Evolutionary conservation across 2,329 filamentous ascomycete species (phyloP).

Genomic region (Penicillium digitatum): DNA sequence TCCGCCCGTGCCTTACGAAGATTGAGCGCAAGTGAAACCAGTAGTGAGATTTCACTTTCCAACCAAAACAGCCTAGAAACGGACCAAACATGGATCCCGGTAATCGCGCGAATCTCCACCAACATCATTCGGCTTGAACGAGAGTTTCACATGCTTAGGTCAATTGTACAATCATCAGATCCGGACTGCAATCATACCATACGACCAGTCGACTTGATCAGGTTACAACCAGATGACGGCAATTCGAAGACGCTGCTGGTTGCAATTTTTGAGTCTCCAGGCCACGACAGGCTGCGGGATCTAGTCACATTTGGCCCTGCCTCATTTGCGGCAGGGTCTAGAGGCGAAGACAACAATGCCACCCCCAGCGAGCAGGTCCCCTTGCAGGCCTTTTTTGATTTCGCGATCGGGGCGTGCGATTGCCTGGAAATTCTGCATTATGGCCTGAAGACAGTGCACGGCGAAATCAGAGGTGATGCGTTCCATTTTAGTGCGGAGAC

Average conservation of each 20-base stretch:
- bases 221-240: constrained; percentile 63
- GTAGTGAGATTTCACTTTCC: constrained; percentile 43
- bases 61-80: constrained; percentile 21
- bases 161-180: constrained; percentile 66
- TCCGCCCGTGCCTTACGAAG: constrained; percentile 40
- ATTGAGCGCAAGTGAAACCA: constrained; percentile 51
- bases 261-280: constrained; percentile 75
- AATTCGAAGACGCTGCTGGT: constrained; percentile 71
- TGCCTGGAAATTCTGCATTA: constrained; percentile 91
- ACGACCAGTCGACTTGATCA: constrained; percentile 73
- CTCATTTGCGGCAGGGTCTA: constrained; percentile 59
- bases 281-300: constrained; percentile 66
- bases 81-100: constrained; percentile 52
- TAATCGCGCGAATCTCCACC: constrained; percentile 77
- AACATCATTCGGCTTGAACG: constrained; percentile 81
- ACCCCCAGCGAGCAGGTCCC: constrained; percentile 59
- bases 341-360: constrained; percentile 45
- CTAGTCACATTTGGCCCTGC: constrained; percentile 75
- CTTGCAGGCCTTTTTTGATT: constrained; percentile 76
- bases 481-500: constrained; percentile 78
- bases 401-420: constrained; percentile 81
- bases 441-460: constrained; percentile 78
- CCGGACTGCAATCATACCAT: constrained; percentile 71
- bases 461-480: constrained; percentile 83
- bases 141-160: constrained; percentile 77